These are phyloP conservation scores for Boletus reticulatus DNA, from an alignment of 768 basidiomycete genomes.

Conservation along the genomic window DNA sequence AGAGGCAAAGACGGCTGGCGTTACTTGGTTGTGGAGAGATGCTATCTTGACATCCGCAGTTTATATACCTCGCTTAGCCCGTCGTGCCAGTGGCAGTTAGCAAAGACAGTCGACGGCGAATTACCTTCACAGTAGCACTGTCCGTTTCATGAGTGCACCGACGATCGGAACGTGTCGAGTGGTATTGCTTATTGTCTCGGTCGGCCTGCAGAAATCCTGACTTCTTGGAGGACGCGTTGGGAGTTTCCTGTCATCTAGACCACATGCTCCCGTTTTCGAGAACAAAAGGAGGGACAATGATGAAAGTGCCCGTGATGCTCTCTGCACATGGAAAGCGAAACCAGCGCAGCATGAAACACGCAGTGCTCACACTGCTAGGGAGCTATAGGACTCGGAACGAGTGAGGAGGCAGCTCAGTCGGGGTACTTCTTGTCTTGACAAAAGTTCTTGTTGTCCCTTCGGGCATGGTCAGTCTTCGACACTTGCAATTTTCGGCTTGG, in stretches of 20 bases:
- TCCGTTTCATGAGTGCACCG: background rate
- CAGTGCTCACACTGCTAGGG: background rate
- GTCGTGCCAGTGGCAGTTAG: conserved; percentile 1
- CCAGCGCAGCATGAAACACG: background rate
- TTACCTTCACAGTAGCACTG: background rate
- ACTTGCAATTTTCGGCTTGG: conserved; percentile 16
- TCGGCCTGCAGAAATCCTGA: background rate
- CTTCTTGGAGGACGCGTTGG: background rate
- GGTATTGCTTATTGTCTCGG: conserved; percentile 20
- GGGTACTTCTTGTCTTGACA: conserved; percentile 21
- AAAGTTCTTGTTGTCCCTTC: conserved; percentile 23
- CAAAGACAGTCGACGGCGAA: conserved; percentile 16
- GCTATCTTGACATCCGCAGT: background rate
- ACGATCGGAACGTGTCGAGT: conserved; percentile 3
- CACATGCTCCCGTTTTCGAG: conserved; percentile 8
- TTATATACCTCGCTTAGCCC: no score
- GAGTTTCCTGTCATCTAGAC: background rate
- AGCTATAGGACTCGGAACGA: no score
- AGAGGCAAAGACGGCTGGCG: conserved; percentile 7
- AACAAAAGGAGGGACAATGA: conserved; percentile 22
- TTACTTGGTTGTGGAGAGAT: background rate
- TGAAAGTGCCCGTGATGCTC: background rate
- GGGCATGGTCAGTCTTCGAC: conserved; percentile 5
- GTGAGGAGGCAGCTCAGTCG: background rate
- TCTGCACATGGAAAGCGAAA: no score